Evolutionary conservation across 1,284 basidiomycete genomes (phyloP).

Genomic region (Kwoniella shivajii): DNA sequence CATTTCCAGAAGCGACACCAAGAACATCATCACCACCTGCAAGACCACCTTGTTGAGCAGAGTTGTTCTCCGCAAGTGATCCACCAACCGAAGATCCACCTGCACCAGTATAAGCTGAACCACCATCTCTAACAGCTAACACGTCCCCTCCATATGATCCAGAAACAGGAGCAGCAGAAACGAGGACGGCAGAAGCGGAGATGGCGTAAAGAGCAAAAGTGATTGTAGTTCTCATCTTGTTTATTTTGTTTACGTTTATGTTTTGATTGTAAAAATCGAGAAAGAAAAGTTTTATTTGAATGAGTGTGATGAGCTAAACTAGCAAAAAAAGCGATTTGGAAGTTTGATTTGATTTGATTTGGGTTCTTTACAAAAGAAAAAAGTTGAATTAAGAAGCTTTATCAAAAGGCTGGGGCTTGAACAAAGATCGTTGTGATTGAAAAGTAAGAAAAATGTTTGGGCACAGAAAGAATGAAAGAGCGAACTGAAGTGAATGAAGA

Average conservation of each 20-base stretch:
- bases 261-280: neutral
- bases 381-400: slow-evolving; percentile 3
- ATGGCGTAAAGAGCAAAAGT: slow-evolving; percentile 20
- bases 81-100: slow-evolving; percentile 32
- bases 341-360: slow-evolving; percentile 1
- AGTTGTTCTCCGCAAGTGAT: slow-evolving; percentile 16
- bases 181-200: slow-evolving; percentile 20
- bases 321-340: slow-evolving; percentile 3
- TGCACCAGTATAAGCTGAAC: slow-evolving; percentile 31
- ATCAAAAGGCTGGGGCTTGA: slow-evolving; percentile 11
- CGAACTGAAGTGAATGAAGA: slow-evolving; percentile 14
- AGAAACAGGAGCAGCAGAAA: slow-evolving; percentile 21
- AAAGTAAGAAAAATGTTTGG: slow-evolving; percentile 6
- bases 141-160: neutral
- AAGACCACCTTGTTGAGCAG: slow-evolving; percentile 5
- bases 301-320: slow-evolving; percentile 15
- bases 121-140: slow-evolving; percentile 16
- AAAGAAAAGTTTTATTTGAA: slow-evolving; percentile 1
- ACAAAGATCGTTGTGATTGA: neutral
- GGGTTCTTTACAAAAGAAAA: slow-evolving; percentile 20
- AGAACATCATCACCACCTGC: slow-evolving; percentile 13
- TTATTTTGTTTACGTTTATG: neutral
- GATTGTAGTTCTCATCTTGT: slow-evolving; percentile 30
- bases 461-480: slow-evolving; percentile 2
- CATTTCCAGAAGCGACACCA: slow-evolving; percentile 23